Base-by-base conservation (phyloP, 2,329 filamentous ascomycete genomes). In the Fusarium robinianum region DNA sequence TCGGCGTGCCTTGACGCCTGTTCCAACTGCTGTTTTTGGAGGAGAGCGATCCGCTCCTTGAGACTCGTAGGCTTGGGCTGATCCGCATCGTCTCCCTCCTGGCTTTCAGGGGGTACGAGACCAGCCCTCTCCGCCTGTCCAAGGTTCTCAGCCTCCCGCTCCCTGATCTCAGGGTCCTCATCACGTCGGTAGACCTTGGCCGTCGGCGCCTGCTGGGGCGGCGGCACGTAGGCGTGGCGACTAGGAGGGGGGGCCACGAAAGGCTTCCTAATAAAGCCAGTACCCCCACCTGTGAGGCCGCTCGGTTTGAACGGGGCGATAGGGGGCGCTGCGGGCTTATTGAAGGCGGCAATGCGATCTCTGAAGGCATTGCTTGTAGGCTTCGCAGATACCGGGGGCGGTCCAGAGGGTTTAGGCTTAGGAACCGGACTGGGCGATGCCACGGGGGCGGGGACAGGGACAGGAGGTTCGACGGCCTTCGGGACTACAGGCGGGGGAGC, bases 341-440 rank as follows among this genome's bases (percentile, higher is more conserved):
- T 99, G 74, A 99, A 99, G 30, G 94, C 92, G 22, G 94, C 94
- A 65, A 99, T 96, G 51, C 94, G 88, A 70, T 97, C 94, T 64
- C 82, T 91, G 74, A 99, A 97, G 2, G 94, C 90, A 62, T 81
- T 88, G 31, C 74, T 77, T 8, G 69, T 67, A 18, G 90, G 89
- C 67, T 95, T 96, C 58, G 90, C 88, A 8, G 75, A 69, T 8
- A 78, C 77, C 9, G 89, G 86, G 25, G 88, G 85, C 15, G 83
- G 76, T 47, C 81, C 82, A 42, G 74, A 76, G 41, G 72, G 66
- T 58, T 74, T 79, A 8, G 63, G 45, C 47, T 70, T 71, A 36
- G 62, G 47, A 37, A 57, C 51, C 18, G 46, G 49, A 16, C 40
- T 41, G 4, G 54, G 34, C 11, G 55, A 50, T 41, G 65, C 61